Evolutionary conservation across 345 rosid species (phyloP), one percentile per base, ranked within the genome.

Genomic region (Acer negundo): DNA sequence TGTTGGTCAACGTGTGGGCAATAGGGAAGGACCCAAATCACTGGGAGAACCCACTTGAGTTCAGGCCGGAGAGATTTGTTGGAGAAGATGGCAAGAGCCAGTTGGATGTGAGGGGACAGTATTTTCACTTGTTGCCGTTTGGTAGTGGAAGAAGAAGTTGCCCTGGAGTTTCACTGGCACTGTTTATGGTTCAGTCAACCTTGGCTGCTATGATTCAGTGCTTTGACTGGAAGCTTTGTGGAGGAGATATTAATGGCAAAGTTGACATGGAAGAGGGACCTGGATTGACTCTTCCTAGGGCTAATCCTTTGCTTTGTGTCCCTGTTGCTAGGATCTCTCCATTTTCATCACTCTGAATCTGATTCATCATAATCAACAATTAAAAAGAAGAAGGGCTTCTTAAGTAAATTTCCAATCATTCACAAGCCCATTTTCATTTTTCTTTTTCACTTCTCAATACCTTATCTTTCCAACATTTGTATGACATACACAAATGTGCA

Each of bases 81-180:
- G 67, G 61, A 24, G 79, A 19, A 20, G 67, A 78, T 19, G 78
- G 55, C 42, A 70, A 38, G 80, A 80, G 63, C 10, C 78, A 79
- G 73, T 7, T 87, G 75, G 94, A 87, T 40, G 81, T 88, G 62
- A 86, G 82, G 74, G 94, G 89, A 23, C 83, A 90, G 65, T 73
- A 78, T 78, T 80, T 85, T 46, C 89, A 90, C n/a, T 62, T 87
- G 16, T 0, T 93, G 66, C 92, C 95, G 2, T 93, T 93, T 6
- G 97, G 95, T 1, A 72, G 86, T 47, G 94, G 94, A 62, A 85
- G 90, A 79, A 87, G 95, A 83, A 85, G 85, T n/a, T 89, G 94
- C 75, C 97, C 95, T 3, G 93, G 97, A 68, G 75, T 82, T 11
- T 70, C 89, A 26, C 28, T 90, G 8, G 95, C 94, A 0, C 56